Conservation (phyloP, 257 asterid species). For the Solanum rostratum region DNA sequence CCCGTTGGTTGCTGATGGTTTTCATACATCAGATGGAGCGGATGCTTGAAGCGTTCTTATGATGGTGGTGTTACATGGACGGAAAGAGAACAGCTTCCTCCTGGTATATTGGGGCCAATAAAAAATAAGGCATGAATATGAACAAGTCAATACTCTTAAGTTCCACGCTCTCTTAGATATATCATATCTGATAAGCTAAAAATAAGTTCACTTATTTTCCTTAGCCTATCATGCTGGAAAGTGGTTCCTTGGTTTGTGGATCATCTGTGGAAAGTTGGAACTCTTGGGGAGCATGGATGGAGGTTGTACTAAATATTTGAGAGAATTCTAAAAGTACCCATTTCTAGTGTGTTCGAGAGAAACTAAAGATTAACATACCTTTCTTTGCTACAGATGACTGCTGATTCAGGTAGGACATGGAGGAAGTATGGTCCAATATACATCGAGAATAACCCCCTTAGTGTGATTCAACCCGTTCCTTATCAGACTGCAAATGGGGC, state of each 20-base stretch:
- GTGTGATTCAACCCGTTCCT: conserved; percentile 94
- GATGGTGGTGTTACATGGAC: conserved; percentile 85
- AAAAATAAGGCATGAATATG: conserved; percentile 59
- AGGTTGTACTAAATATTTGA: conserved; percentile 32
- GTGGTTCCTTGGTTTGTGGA: conserved; percentile 86
- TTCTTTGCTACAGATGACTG: conserved; percentile 41
- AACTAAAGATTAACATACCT: background rate
- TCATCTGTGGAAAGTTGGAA: conserved; percentile 99
- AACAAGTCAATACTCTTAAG: background rate
- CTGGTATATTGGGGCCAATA: conserved; percentile 92
- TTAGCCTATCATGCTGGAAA: conserved; percentile 83
- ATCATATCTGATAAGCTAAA: background rate
- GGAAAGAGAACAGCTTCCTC: conserved; percentile 81
- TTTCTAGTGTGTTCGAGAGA: background rate
- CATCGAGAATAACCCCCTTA: conserved; percentile 38
- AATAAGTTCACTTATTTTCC: background rate
- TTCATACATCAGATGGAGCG: conserved; percentile 63
- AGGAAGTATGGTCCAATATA: conserved; percentile 85
- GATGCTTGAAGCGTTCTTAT: conserved; percentile 76
- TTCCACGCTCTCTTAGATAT: background rate
- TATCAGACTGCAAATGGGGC: conserved; percentile 64
- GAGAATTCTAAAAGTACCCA: background rate
- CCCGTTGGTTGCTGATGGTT: background rate
- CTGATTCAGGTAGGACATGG: conserved; percentile 79
- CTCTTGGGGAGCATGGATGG: conserved; percentile 99